Evolutionary conservation across 805 yeast species (phyloP).

Genomic region (Sungouiella thailandica): DNA sequence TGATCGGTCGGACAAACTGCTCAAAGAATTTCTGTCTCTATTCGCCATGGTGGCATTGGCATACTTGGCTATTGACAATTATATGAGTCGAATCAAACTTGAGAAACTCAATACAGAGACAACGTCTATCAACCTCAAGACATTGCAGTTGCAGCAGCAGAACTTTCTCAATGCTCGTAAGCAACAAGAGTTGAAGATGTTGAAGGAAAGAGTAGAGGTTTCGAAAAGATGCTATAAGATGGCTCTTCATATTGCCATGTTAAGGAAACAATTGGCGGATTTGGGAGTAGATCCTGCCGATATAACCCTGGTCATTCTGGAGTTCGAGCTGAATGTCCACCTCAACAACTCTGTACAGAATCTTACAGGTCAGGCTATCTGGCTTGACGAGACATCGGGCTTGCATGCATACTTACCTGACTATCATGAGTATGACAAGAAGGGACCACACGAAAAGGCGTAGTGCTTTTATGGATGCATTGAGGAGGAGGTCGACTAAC

Average conservation of each 20-base stretch:
- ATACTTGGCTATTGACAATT: constrained; percentile 50
- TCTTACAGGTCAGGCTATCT: constrained; percentile 49
- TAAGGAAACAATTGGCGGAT: constrained; percentile 57
- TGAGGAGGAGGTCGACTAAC: no score
- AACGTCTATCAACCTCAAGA: constrained; percentile 32
- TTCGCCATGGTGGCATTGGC: constrained; percentile 40
- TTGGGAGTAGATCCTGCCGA: constrained; percentile 52
- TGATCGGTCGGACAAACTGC: constrained; percentile 4
- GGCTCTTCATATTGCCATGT: constrained; percentile 62
- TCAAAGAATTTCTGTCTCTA: constrained; percentile 35
- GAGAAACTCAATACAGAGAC: constrained; percentile 32
- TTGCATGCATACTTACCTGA: constrained; percentile 53
- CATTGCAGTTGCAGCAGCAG: constrained; percentile 40
- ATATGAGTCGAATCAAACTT: constrained; percentile 34
- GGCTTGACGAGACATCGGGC: constrained; percentile 52
- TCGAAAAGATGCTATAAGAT: constrained; percentile 50
- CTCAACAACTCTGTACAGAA: constrained; percentile 53
- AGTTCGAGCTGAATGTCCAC: constrained; percentile 55
- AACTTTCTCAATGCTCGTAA: constrained; percentile 47
- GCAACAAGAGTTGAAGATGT: constrained; percentile 47
- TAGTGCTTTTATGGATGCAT: no score
- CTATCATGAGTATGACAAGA: constrained; percentile 52
- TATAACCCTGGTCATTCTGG: constrained; percentile 48
- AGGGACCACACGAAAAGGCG: constrained; percentile 11
- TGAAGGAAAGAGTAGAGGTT: constrained; percentile 47